Conservation (phyloP, 495 filamentous ascomycete species). For the Penicillium cataractarum region DNA sequence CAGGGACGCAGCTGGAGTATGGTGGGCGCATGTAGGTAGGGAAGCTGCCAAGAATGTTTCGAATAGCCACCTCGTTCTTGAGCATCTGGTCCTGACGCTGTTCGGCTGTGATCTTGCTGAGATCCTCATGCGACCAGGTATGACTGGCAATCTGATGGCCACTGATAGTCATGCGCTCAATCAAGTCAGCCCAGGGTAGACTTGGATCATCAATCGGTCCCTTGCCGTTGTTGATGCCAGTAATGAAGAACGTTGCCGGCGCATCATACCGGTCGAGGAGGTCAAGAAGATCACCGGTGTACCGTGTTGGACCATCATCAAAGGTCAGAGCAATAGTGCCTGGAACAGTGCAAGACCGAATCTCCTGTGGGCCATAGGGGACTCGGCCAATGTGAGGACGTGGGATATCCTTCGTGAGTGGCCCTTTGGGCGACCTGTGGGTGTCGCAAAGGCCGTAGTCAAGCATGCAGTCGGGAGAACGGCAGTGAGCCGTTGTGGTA, state of each 20-base stretch:
- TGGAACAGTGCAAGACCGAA: conserved; percentile 66
- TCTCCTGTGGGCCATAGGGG: conserved; percentile 62
- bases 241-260: conserved; percentile 81
- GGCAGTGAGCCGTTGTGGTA: conserved; percentile 61
- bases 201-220: conserved; percentile 66
- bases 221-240: conserved; percentile 74
- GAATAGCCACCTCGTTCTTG: conserved; percentile 79
- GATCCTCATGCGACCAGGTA: conserved; percentile 81
- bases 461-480: conserved; percentile 70
- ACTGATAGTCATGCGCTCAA: conserved; percentile 66
- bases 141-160: conserved; percentile 88
- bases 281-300: conserved; percentile 70
- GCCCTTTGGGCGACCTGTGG: conserved; percentile 63
- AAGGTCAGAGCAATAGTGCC: conserved; percentile 75
- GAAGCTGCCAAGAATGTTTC: conserved; percentile 77
- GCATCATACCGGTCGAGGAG: conserved; percentile 66
- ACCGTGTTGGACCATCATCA: conserved; percentile 76
- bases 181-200: conserved; percentile 60
- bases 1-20: conserved; percentile 69
- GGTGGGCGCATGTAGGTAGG: conserved; percentile 88
- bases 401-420: conserved; percentile 59
- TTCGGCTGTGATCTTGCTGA: conserved; percentile 58
- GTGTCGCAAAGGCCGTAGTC: conserved; percentile 72
- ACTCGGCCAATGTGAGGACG: conserved; percentile 61
- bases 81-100: conserved; percentile 69